A percentile compares a stretch with the other conserved stretches of the same genome.
Conservation (phyloP, 202 grass and related monocot species). For the Carex arenaria region DNA sequence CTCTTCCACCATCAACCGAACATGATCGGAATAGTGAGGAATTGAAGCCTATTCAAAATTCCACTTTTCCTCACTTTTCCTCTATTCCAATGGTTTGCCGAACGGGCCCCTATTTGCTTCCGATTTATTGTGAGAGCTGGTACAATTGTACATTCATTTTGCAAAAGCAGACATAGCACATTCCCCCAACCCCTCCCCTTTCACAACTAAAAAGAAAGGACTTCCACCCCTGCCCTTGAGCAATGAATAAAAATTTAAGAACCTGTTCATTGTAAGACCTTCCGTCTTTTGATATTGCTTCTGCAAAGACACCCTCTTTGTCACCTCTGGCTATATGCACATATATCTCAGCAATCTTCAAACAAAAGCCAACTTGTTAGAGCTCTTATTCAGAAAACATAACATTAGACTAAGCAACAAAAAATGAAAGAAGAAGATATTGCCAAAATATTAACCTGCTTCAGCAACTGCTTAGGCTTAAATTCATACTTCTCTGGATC, state of each 20-base stretch:
- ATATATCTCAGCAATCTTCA: slow-evolving; percentile 89
- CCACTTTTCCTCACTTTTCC: too few species aligned
- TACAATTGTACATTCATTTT: not conserved
- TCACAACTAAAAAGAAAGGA: not conserved
- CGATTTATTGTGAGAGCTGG: not conserved
- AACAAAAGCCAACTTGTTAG: slow-evolving; percentile 22
- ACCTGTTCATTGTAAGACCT: slow-evolving; percentile 83
- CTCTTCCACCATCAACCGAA: too few species aligned
- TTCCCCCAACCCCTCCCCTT: not conserved
- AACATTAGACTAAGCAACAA: not conserved
- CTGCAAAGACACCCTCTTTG: slow-evolving; percentile 65
- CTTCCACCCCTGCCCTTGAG: not conserved
- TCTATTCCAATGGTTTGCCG: too few species aligned
- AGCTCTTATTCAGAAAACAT: slow-evolving; percentile 14
- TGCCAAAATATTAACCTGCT: slow-evolving; percentile 49
- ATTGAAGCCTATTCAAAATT: too few species aligned
- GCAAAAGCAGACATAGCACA: not conserved
- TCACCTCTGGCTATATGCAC: slow-evolving; percentile 96
- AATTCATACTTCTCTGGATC: slow-evolving; percentile 99
- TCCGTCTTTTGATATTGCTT: slow-evolving; percentile 88
- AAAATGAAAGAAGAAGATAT: slow-evolving; percentile 6
- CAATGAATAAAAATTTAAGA: not conserved
- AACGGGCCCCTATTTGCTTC: not conserved
- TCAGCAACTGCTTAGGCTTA: slow-evolving; percentile 85
- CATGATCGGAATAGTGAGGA: too few species aligned